These are phyloP conservation scores for Diaporthe sp. DNA, from an alignment of 2,329 filamentous ascomycete species.

Conservation along the genomic window DNA sequence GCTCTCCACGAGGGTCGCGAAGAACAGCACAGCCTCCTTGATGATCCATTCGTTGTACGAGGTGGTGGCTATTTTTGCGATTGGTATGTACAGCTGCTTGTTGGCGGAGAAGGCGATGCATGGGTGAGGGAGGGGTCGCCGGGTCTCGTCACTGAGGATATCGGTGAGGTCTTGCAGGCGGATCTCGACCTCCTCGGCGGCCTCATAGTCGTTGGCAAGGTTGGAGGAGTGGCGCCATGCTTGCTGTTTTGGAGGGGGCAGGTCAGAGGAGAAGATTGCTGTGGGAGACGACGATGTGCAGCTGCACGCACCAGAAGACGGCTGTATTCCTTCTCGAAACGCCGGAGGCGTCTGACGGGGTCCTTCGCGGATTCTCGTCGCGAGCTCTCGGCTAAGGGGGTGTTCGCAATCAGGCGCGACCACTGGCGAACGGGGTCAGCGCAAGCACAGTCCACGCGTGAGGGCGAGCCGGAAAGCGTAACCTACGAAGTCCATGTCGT, in stretches of 20 bases:
- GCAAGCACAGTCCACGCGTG: slow-evolving; percentile 10
- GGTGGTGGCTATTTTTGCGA: slow-evolving; percentile 89
- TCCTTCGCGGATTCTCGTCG: slow-evolving; percentile 74
- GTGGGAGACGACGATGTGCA: not conserved
- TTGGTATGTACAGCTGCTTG: slow-evolving; percentile 89
- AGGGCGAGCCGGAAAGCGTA: not conserved
- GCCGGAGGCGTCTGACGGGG: slow-evolving; percentile 73
- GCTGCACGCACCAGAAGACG: slow-evolving; percentile 67
- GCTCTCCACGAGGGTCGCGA: slow-evolving; percentile 93
- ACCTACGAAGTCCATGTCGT: slow-evolving; percentile 43
- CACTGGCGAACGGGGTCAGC: slow-evolving; percentile 60
- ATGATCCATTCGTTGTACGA: slow-evolving; percentile 90
- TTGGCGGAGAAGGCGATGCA: slow-evolving; percentile 90
- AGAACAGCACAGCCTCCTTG: slow-evolving; percentile 86
- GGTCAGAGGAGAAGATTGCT: slow-evolving; percentile 30
- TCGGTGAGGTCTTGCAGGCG: slow-evolving; percentile 75
- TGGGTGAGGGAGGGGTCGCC: slow-evolving; percentile 88
- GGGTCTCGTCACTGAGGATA: slow-evolving; percentile 90
- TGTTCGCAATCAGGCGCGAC: slow-evolving; percentile 76
- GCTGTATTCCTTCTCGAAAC: slow-evolving; percentile 77
- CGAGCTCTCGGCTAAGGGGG: slow-evolving; percentile 68
- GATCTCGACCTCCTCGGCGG: slow-evolving; percentile 73
- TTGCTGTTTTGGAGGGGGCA: slow-evolving; percentile 54
- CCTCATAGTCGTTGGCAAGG: slow-evolving; percentile 71
- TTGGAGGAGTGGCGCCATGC: slow-evolving; percentile 75